These are phyloP conservation scores for Dioscorea dumetorum DNA, from an alignment of 106 monocot genomes.

Conservation along the genomic window DNA sequence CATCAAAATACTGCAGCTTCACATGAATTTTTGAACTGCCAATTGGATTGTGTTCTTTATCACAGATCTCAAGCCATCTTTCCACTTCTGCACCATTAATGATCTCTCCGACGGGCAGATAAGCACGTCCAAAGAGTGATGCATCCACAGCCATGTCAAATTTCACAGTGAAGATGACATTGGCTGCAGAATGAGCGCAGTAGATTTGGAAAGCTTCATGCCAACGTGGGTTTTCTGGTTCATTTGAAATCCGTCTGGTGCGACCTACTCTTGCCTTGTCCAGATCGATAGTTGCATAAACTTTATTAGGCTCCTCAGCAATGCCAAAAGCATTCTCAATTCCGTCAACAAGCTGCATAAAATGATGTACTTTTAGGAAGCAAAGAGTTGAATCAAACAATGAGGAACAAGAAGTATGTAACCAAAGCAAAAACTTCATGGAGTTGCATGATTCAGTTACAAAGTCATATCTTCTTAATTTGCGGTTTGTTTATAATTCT, in stretches of 20 bases:
- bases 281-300: conserved; percentile 70
- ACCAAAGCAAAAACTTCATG: no score
- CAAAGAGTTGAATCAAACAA: neutral
- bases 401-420: neutral
- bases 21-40: conserved; percentile 56
- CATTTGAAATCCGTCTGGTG: conserved; percentile 38
- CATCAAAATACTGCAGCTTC: conserved; percentile 48
- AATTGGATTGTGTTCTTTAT: conserved; percentile 30
- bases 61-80: conserved; percentile 56
- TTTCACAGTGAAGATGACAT: conserved; percentile 64
- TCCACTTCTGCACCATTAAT: conserved; percentile 43
- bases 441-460: neutral
- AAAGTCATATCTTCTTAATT: neutral
- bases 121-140: conserved; percentile 51
- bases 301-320: conserved; percentile 22
- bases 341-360: conserved; percentile 42
- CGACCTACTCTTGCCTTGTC: conserved; percentile 75
- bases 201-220: conserved; percentile 74
- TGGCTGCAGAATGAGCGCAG: conserved; percentile 50
- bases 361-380: neutral
- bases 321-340: conserved; percentile 35
- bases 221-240: conserved; percentile 56
- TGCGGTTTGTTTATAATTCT: neutral
- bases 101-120: conserved; percentile 49
- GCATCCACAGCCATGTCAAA: conserved; percentile 42